These are phyloP conservation scores for Anacardium occidentale DNA, from an alignment of 345 rosid species.

Conservation along the genomic window DNA sequence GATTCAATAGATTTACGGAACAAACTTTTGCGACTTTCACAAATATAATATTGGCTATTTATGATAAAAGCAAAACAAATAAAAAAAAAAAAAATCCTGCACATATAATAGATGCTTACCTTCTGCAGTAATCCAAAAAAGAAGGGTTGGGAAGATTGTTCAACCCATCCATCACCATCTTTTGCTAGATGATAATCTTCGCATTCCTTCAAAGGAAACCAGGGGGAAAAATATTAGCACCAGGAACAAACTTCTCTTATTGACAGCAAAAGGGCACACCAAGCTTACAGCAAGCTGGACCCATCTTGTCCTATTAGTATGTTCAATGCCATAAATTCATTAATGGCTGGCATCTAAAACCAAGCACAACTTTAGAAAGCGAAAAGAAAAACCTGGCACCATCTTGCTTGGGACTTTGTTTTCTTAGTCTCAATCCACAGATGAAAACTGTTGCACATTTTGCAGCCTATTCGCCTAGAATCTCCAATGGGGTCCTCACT, in stretches of 20 bases:
- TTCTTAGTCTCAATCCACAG: constrained; percentile 74
- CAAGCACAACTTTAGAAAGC: neutral
- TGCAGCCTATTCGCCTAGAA: constrained; percentile 83
- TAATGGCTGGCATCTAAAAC: neutral
- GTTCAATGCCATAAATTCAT: neutral
- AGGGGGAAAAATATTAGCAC: constrained; percentile 17
- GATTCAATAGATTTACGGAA: neutral
- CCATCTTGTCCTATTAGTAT: constrained; percentile 13
- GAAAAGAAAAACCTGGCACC: constrained; percentile 85
- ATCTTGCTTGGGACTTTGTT: constrained; percentile 87
- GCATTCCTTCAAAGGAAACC: constrained; percentile 65
- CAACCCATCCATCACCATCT: constrained; percentile 99
- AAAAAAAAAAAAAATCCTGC: neutral
- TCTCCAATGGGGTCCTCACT: constrained; percentile 68
- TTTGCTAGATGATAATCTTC: constrained; percentile 89
- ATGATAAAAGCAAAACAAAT: neutral
- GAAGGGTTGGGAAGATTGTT: constrained; percentile 80
- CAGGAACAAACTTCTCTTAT: constrained; percentile 1
- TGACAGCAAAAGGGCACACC: constrained; percentile 6
- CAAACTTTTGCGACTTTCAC: constrained; percentile 7
- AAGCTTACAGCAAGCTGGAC: constrained; percentile 15
- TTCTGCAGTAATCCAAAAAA: constrained; percentile 83
- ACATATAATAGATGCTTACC: constrained; percentile 35
- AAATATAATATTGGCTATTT: neutral
- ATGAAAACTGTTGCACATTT: constrained; percentile 74